Percentiles rank a stretch among this genome's conserved stretches.
These are phyloP conservation scores for Asterella californica DNA, from an alignment of 225 moss, liverwort and hornwort species.

Conservation along the genomic window DNA sequence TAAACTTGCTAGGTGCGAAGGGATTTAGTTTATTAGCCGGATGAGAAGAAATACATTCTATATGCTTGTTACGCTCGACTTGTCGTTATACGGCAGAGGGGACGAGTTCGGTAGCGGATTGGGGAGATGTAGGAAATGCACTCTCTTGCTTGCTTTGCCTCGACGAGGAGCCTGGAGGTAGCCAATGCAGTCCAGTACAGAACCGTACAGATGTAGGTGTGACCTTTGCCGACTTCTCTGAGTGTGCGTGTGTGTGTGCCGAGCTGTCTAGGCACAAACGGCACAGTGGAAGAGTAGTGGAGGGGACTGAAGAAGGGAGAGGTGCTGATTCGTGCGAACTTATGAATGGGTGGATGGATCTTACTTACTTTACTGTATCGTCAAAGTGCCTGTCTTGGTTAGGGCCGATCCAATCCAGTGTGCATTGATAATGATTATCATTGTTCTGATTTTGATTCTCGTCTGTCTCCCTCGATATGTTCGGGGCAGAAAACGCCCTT, in stretches of 20 bases:
- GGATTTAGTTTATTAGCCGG: no score
- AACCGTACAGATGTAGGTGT: neutral
- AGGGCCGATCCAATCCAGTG: neutral
- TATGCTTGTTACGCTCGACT: no score
- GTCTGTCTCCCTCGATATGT: neutral
- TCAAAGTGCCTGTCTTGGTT: neutral
- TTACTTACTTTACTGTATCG: no score
- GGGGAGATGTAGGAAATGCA: no score
- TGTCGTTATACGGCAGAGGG: no score
- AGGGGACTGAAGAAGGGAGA: no score
- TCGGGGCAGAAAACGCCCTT: neutral
- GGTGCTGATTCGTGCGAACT: neutral
- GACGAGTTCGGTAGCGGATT: no score
- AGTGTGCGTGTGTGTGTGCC: neutral
- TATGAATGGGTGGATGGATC: neutral
- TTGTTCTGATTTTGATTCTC: neutral
- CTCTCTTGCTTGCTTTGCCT: no score
- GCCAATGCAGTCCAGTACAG: neutral
- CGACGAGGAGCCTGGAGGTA: no score
- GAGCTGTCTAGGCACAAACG: neutral
- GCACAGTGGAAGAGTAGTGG: neutral
- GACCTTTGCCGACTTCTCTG: neutral
- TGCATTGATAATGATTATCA: neutral
- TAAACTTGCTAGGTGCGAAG: no score
- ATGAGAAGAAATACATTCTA: no score